Conservation (phyloP, 352 stramenopile genomes). For the Globisporangium barbulae region DNA sequence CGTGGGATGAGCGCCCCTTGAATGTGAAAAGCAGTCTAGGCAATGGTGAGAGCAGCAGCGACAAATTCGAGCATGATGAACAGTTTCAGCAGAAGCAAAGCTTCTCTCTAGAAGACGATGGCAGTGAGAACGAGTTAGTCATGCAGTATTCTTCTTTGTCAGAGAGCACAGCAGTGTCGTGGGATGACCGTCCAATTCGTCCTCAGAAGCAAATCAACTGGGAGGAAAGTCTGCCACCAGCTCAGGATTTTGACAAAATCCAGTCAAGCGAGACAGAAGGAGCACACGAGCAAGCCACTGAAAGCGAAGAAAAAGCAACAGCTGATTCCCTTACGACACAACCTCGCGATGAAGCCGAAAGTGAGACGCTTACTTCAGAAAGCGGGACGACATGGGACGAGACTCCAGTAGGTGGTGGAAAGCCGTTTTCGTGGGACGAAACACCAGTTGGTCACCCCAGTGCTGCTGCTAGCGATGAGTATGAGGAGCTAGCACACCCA, state of each 20-base stretch:
- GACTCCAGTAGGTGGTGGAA: not conserved
- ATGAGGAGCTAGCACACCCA: not conserved
- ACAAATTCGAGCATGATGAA: not conserved
- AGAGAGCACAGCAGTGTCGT: not conserved
- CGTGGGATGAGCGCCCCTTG: slow-evolving; percentile 15
- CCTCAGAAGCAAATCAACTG: slow-evolving; percentile 7
- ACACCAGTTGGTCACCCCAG: not conserved
- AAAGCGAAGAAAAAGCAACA: not conserved
- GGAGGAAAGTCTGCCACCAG: not conserved
- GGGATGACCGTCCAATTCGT: slow-evolving; percentile 21
- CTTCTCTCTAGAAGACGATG: slow-evolving; percentile 5
- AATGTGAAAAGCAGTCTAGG: slow-evolving; percentile 1
- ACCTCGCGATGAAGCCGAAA: not conserved
- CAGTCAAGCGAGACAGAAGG: not conserved
- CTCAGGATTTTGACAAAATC: not conserved
- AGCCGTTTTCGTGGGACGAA: slow-evolving; percentile 3
- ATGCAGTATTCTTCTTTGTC: not conserved
- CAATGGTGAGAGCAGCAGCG: not conserved
- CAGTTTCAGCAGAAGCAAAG: not conserved
- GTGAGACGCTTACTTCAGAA: not conserved
- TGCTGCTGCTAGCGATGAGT: not conserved
- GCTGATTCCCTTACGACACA: not conserved
- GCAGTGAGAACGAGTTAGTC: not conserved
- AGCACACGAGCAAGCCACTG: not conserved
- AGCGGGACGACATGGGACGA: not conserved